Base-by-base conservation (phyloP, 2,329 filamentous ascomycete species). In the Trichoderma harzianum region DNA sequence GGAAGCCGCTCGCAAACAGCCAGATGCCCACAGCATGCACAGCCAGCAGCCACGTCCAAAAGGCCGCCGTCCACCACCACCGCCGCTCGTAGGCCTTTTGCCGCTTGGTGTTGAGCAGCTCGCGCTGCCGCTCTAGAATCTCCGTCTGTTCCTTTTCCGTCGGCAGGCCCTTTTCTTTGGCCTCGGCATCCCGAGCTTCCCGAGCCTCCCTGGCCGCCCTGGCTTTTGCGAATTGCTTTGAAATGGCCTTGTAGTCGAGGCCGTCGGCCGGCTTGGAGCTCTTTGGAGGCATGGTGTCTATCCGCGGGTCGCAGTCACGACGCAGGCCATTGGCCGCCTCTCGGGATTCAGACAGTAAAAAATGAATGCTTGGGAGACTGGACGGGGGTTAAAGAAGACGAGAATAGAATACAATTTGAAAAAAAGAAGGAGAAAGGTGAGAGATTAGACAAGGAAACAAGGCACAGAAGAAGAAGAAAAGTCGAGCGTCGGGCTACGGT, bases 1-100 rank as follows among this genome's bases (percentile, higher is more conserved):
- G 89, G 82, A 99, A 99, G 47, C 96, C 96, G 80, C 92, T 94
- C 30, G 94, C 97, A 83, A 99, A 99, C 79, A 98, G 92, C 79
- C 92, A 93, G 77, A 98, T 91, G 72, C 94, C 95, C 43, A 92
- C 84, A 60, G 88, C 85, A 80, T 99, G 96, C 53, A 98, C 87
- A 75, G 83, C 89, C 79, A 93, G 82, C 79, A 95, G 83, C 85
- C 91, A 90, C 51, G 85, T 79, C 85, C 93, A 93, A 80, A 95
- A 93, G 47, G 85, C 88, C 39, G 90, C 83, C 2, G 87, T 86
- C 88, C 88, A 90, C 73, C 82, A 80, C 84, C 86, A 88, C 39
- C 87, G 84, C 60, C 81, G 79, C 79, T 88, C 86, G 77, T 86
- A 89, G 60, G 82, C 82, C 32, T 79, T 77, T 72, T 86, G 86